Evolutionary conservation across 2,329 filamentous ascomycete species (phyloP), one percentile per base, ranked within the genome.

Genomic region (Fusarium falciforme): DNA sequence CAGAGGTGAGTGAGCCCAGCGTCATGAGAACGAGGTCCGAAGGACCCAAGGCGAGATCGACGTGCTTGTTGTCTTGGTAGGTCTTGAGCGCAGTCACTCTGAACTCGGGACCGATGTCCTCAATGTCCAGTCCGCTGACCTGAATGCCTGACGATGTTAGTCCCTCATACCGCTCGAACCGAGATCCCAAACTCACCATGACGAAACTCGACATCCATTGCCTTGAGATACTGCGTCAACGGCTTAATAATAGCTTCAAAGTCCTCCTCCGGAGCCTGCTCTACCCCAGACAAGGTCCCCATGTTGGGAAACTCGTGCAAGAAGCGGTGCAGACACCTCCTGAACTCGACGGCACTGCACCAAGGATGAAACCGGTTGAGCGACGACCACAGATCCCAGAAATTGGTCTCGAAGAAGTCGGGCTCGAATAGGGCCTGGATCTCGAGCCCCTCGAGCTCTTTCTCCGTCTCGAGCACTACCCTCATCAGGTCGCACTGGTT

Each of bases 401-500:
- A 78, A 10, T 78, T 78, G 2, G 77, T 78, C 60, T 78, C 77
- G 20, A 78, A 78, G 14, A 78, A 78, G 47, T 78, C 74, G 0
- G 77, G 77, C 8, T 68, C 77, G 6, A 78, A 78, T 2, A 78
- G n/a, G 1, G 75, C 69, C 20, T 78, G 77, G 3, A 78, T 78
- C 74, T 78, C 77, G 4, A 78, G 61, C 0, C 77, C 77, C 16
- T 78, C 77, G 2, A 78, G 29, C 38, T 77, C 72, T 10, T 78
- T 75, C 20, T 78, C 77, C 1, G 74, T 78, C 25, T 78, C 77
- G 1, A 78, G 73, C 20, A 78, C 77, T 1, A 78, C 77, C 16
- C 77, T 70, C 77, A 78, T 78, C 65, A 78, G 64, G 49, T 78
- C 77, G 20, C 77, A 78, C 20, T 78, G 77, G 66, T 78, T 78